Percentiles rank a stretch among this genome's conserved stretches.
Conservation (phyloP, 495 filamentous ascomycete genomes). For the Letharia columbiana region DNA sequence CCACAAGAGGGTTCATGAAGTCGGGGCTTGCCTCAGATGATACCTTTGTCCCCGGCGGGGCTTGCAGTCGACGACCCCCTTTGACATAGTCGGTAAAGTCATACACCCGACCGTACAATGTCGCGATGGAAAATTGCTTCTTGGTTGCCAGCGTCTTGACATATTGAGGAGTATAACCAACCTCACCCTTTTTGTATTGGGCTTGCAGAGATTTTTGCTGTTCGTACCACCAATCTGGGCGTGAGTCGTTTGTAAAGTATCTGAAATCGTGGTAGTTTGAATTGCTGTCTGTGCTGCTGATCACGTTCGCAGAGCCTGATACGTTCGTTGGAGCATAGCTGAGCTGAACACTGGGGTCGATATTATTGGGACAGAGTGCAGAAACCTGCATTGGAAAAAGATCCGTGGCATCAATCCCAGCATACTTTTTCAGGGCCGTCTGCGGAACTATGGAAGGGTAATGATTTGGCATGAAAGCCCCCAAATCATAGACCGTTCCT, state of each 20-base stretch:
- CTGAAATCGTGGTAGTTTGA: slow-evolving; percentile 89
- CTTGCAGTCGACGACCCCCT: slow-evolving; percentile 61
- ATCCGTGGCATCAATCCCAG: slow-evolving; percentile 72
- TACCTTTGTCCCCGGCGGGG: slow-evolving; percentile 39
- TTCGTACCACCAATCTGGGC: slow-evolving; percentile 85
- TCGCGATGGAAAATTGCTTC: slow-evolving; percentile 58
- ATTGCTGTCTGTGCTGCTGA: slow-evolving; percentile 63
- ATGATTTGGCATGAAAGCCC: slow-evolving; percentile 62
- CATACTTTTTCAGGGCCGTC: slow-evolving; percentile 65
- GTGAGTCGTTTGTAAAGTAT: slow-evolving; percentile 66
- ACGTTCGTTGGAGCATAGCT: slow-evolving; percentile 75
- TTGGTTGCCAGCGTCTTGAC: slow-evolving; percentile 60
- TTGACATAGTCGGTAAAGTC: slow-evolving; percentile 80
- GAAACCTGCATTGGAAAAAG: slow-evolving; percentile 95
- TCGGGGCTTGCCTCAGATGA: slow-evolving; percentile 51
- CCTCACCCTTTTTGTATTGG: slow-evolving; percentile 77
- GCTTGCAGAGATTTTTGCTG: slow-evolving; percentile 66
- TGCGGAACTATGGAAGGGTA: slow-evolving; percentile 67
- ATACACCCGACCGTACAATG: slow-evolving; percentile 74
- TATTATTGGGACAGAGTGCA: slow-evolving; percentile 66
- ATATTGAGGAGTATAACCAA: slow-evolving; percentile 77
- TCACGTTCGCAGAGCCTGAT: slow-evolving; percentile 51
- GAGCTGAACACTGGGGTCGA: slow-evolving; percentile 65
- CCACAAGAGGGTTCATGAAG: slow-evolving; percentile 74
- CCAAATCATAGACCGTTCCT: slow-evolving; percentile 81